Conservation (phyloP, 2,329 filamentous ascomycete species). For the Neocucurbitaria cava region DNA sequence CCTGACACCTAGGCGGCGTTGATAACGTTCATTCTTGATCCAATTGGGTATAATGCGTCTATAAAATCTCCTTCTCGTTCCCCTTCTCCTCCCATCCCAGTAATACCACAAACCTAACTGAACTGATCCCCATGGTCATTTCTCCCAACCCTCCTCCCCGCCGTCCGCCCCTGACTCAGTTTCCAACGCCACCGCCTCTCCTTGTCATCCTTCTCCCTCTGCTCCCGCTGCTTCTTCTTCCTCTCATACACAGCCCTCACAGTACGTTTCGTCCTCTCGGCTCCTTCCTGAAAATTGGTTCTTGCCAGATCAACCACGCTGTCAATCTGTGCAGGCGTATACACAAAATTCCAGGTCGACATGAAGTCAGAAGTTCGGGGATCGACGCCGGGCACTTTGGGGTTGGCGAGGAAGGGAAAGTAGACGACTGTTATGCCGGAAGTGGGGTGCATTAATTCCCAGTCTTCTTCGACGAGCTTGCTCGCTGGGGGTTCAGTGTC, state of each 20-base stretch:
- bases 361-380: slow-evolving; percentile 84
- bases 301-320: slow-evolving; percentile 80
- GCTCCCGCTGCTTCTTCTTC: slow-evolving; percentile 74
- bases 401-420: slow-evolving; percentile 86
- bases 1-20: no score
- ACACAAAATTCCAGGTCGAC: slow-evolving; percentile 98
- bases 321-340: slow-evolving; percentile 89
- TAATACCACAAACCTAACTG: slow-evolving; percentile 47
- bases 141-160: slow-evolving; percentile 63
- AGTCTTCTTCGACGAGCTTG: slow-evolving; percentile 67
- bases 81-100: neutral
- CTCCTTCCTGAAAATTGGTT: slow-evolving; percentile 86
- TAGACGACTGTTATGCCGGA: slow-evolving; percentile 91
- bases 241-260: slow-evolving; percentile 91
- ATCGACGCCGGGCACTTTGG: slow-evolving; percentile 79
- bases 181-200: slow-evolving; percentile 48
- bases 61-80: neutral
- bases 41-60: slow-evolving; percentile 18
- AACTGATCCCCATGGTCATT: slow-evolving; percentile 69
- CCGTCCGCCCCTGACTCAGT: slow-evolving; percentile 56
- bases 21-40: slow-evolving; percentile 12
- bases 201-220: slow-evolving; percentile 54
- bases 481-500: slow-evolving; percentile 61
- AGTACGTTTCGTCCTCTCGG: slow-evolving; percentile 76
- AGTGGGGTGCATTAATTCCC: slow-evolving; percentile 73